phyloP scores from a whole-genome alignment of 2,329 filamentous ascomycete species.

The Paracoccidioides brasiliensis region DNA sequence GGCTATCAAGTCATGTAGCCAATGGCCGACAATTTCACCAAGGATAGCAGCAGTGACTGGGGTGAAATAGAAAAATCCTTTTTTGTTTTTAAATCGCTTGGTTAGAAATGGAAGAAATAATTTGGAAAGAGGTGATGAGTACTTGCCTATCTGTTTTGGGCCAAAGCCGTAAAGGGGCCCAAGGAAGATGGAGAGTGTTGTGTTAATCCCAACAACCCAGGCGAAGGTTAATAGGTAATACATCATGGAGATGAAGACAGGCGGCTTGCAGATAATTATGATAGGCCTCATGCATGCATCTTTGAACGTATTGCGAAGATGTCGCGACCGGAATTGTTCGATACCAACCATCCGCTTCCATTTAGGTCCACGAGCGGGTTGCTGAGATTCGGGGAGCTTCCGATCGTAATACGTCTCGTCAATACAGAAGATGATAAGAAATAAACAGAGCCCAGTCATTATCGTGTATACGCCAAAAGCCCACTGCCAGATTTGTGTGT shows the following conservation, averaged over 20 bases:
- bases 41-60: conserved; percentile 42
- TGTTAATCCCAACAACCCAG: conserved; percentile 41
- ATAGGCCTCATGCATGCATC: conserved; percentile 26
- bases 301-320: conserved; percentile 19
- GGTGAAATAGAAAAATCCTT: conserved; percentile 44
- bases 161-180: conserved; percentile 40
- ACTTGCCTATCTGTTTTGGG: conserved; percentile 36
- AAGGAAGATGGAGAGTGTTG: conserved; percentile 41
- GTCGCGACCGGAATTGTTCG: conserved; percentile 20
- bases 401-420: conserved; percentile 30
- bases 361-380: conserved; percentile 20
- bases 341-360: conserved; percentile 23
- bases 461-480: conserved; percentile 26
- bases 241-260: conserved; percentile 23
- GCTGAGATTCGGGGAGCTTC: conserved; percentile 17
- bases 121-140: not conserved
- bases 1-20: conserved; percentile 41
- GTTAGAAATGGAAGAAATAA: not conserved
- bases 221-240: conserved; percentile 32
- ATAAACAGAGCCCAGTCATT: conserved; percentile 20
- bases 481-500: conserved; percentile 24
- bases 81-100: not conserved
- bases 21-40: conserved; percentile 43
- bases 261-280: conserved; percentile 26
- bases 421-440: conserved; percentile 22